phyloP scores from a whole-genome alignment of 345 rosid genomes.

The Ceriops tagal region DNA sequence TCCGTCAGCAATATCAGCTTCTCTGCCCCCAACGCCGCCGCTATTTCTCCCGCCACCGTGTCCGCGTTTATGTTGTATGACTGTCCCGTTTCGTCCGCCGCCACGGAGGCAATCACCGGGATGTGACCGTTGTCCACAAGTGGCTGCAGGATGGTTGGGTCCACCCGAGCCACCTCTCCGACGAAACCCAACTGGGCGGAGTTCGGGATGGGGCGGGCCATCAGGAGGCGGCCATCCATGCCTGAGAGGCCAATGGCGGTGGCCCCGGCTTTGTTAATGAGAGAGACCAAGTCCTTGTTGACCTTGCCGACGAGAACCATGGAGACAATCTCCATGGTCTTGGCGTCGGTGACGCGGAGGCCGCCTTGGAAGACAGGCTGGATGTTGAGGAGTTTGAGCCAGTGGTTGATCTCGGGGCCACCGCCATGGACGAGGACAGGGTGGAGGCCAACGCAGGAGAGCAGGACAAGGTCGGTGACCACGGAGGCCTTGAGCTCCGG shows the following conservation, averaged over 20 bases:
- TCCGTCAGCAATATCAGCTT: slow-evolving; percentile 82
- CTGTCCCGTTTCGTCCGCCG: slow-evolving; percentile 62
- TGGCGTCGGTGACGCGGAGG: slow-evolving; percentile 80
- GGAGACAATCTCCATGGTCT: slow-evolving; percentile 97
- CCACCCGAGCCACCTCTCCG: slow-evolving; percentile 70
- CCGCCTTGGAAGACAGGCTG: slow-evolving; percentile 70
- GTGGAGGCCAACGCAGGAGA: slow-evolving; percentile 82
- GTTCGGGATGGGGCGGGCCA: slow-evolving; percentile 66
- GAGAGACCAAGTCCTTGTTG: slow-evolving; percentile 73
- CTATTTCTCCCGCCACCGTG: slow-evolving; percentile 90
- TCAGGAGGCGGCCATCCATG: slow-evolving; percentile 92
- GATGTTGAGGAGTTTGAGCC: slow-evolving; percentile 63
- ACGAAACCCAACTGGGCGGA: slow-evolving; percentile 74
- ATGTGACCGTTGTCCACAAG: slow-evolving; percentile 58
- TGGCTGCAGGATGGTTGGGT: slow-evolving; percentile 53
- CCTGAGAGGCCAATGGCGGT: slow-evolving; percentile 86
- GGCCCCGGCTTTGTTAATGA: slow-evolving; percentile 76
- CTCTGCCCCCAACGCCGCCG: slow-evolving; percentile 79
- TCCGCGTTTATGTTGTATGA: slow-evolving; percentile 89
- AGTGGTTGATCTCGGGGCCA: slow-evolving; percentile 81
- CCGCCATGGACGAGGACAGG: slow-evolving; percentile 93
- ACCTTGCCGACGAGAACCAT: slow-evolving; percentile 92
- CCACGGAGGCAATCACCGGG: slow-evolving; percentile 89
- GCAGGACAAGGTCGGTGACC: slow-evolving; percentile 75
- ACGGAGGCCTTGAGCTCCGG: slow-evolving; percentile 69